Percentiles rank a stretch among this genome's conserved stretches.
phyloP scores from a whole-genome alignment of 2,329 filamentous ascomycete species.

The Lecanicillium sp. region DNA sequence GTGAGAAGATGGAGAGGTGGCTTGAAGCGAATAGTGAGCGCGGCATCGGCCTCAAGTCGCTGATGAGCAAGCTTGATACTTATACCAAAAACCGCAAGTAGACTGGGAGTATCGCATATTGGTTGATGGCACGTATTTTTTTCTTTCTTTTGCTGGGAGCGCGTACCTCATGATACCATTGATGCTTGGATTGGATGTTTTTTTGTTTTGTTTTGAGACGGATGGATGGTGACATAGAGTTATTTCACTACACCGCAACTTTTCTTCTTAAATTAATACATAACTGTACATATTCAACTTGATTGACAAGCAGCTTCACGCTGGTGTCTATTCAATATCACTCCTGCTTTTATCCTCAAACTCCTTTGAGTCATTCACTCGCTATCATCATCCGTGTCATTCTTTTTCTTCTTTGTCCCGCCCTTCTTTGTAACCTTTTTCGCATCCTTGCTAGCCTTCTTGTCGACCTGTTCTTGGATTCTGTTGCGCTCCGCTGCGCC shows the following conservation, averaged over 20 bases:
- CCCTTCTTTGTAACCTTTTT: slow-evolving; percentile 22
- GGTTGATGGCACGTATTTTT: neutral
- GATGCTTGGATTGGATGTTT: neutral
- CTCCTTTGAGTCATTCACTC: too few relatives aligned
- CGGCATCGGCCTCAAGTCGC: slow-evolving; percentile 63
- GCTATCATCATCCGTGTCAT: slow-evolving; percentile 24
- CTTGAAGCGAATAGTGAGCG: slow-evolving; percentile 74
- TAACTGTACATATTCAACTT: neutral
- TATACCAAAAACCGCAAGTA: slow-evolving; percentile 29
- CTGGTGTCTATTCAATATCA: too few relatives aligned
- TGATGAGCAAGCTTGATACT: slow-evolving; percentile 56
- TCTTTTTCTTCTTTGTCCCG: slow-evolving; percentile 26
- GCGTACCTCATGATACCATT: neutral
- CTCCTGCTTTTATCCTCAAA: too few relatives aligned
- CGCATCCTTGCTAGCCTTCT: slow-evolving; percentile 55
- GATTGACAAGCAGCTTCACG: too few relatives aligned
- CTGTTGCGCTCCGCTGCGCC: slow-evolving; percentile 66
- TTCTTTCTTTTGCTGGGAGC: neutral
- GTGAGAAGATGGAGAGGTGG: slow-evolving; percentile 79
- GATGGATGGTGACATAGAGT: too few relatives aligned
- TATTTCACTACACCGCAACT: neutral
- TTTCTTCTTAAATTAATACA: neutral
- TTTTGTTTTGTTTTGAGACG: too few relatives aligned
- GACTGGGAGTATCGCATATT: slow-evolving; percentile 1
- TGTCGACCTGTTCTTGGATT: slow-evolving; percentile 70